Conservation (phyloP, 148 eudicot species). For the Rhododendron griersonianum region DNA sequence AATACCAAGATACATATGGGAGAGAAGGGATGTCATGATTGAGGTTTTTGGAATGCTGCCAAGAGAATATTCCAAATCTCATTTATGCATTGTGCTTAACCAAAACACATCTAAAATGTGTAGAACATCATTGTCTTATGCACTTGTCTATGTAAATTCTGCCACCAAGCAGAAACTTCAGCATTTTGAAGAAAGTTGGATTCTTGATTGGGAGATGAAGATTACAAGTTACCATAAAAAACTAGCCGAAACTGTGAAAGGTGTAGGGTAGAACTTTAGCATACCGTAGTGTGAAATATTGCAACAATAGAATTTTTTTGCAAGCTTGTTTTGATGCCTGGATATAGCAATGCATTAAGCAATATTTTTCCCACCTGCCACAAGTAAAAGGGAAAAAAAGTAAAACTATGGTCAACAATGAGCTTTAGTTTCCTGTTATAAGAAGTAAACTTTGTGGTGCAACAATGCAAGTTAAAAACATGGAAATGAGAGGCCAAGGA, state of each 20-base stretch:
- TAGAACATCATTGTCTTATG: not conserved
- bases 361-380: constrained; percentile 78
- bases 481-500: not conserved
- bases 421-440: not conserved
- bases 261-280: not conserved
- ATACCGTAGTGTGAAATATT: constrained; percentile 83
- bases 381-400: not conserved
- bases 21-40: not conserved
- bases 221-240: not conserved
- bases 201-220: not conserved
- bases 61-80: not conserved
- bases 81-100: not conserved
- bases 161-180: not conserved
- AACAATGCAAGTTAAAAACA: not conserved
- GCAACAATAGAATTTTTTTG: constrained; percentile 82
- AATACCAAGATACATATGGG: not conserved
- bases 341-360: constrained; percentile 83
- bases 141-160: not conserved
- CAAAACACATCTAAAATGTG: not conserved
- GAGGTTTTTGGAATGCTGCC: not conserved
- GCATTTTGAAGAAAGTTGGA: not conserved
- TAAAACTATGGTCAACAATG: not conserved
- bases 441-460: not conserved
- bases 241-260: not conserved
- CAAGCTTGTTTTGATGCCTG: constrained; percentile 72